These are phyloP conservation scores for Phytophthora litchii DNA, from an alignment of 352 stramenopile species.

Conservation along the genomic window DNA sequence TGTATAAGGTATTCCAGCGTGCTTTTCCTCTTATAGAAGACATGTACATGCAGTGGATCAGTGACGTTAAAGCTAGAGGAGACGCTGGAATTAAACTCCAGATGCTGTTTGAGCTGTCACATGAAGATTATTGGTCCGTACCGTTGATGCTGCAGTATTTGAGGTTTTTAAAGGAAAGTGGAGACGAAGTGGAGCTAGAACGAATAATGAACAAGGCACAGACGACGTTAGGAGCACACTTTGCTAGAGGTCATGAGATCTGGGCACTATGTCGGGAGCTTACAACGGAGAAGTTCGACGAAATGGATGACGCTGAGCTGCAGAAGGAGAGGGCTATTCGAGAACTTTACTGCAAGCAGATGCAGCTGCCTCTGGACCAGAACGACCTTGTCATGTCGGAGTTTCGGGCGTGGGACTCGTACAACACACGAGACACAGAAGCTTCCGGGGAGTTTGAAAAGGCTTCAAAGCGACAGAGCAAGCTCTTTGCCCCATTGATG, in stretches of 20 bases:
- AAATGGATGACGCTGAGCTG: slow-evolving; percentile 15
- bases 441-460: slow-evolving; percentile 29
- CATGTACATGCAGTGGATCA: slow-evolving; percentile 65
- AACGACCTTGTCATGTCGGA: slow-evolving; percentile 81
- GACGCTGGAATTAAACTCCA: slow-evolving; percentile 10
- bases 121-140: slow-evolving; percentile 64
- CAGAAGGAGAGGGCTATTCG: slow-evolving; percentile 50
- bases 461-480: slow-evolving; percentile 45
- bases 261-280: slow-evolving; percentile 65
- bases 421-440: slow-evolving; percentile 51
- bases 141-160: slow-evolving; percentile 48
- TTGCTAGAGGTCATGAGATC: slow-evolving; percentile 62
- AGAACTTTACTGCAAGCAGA: slow-evolving; percentile 55
- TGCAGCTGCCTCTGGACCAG: slow-evolving; percentile 66
- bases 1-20: slow-evolving; percentile 57
- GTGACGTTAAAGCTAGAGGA: slow-evolving; percentile 26
- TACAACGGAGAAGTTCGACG: slow-evolving; percentile 37
- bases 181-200: slow-evolving; percentile 32
- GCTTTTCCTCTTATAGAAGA: slow-evolving; percentile 61
- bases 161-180: slow-evolving; percentile 41
- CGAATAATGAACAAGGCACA: slow-evolving; percentile 38
- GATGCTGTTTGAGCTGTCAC: slow-evolving; percentile 47
- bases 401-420: slow-evolving; percentile 71
- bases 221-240: slow-evolving; percentile 50
- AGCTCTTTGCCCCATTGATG: slow-evolving; percentile 48